phyloP scores from a whole-genome alignment of 2,329 filamentous ascomycete genomes.

The Fusarium haematococcum region DNA sequence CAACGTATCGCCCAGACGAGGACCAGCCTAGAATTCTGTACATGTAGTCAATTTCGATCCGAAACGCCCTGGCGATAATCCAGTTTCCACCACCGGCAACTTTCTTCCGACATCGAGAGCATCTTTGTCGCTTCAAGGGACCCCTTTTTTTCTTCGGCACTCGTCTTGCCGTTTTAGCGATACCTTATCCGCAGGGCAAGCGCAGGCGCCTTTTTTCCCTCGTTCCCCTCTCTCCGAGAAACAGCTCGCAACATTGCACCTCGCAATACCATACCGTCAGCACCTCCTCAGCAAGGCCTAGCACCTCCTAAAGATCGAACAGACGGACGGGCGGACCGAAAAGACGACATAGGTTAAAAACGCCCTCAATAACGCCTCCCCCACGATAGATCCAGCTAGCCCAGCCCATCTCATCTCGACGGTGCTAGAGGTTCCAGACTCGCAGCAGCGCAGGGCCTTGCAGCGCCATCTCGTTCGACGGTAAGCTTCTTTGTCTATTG shows the following conservation, averaged over 20 bases:
- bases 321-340: slow-evolving; percentile 29
- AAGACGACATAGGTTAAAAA: slow-evolving; percentile 20
- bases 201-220: background rate
- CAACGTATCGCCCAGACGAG: background rate
- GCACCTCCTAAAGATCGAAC: background rate
- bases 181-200: background rate
- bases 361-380: slow-evolving; percentile 25
- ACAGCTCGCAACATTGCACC: background rate
- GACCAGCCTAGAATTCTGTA: background rate
- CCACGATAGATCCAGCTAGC: slow-evolving; percentile 29
- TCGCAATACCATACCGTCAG: background rate
- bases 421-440: slow-evolving; percentile 36
- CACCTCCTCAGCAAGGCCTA: background rate
- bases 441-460: background rate
- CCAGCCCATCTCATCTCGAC: slow-evolving; percentile 3
- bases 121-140: background rate
- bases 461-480: slow-evolving; percentile 12
- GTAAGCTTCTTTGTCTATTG: slow-evolving; percentile 30
- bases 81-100: slow-evolving; percentile 1
- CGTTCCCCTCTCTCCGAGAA: background rate
- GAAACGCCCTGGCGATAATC: background rate
- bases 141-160: background rate
- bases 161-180: background rate
- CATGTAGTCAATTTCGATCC: background rate
- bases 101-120: background rate